Percentiles rank a stretch among this genome's conserved stretches.
These are phyloP conservation scores for Antitrichia curtipendula DNA, from an alignment of 225 moss, liverwort and hornwort species.

Conservation along the genomic window DNA sequence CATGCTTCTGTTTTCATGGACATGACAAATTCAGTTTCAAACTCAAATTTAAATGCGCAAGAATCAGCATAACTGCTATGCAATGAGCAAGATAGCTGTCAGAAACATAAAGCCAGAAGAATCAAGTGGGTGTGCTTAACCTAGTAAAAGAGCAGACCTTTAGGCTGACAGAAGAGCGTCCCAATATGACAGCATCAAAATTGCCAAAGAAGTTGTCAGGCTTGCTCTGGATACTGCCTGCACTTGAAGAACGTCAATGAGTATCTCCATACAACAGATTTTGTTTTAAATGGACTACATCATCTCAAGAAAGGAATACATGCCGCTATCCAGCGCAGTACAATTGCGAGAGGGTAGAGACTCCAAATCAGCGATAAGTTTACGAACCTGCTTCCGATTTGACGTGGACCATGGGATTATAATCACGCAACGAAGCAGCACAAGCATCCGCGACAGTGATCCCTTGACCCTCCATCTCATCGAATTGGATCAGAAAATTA, in stretches of 20 bases:
- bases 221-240: slow-evolving; percentile 73
- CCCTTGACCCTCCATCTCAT: slow-evolving; percentile 45
- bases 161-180: slow-evolving; percentile 41
- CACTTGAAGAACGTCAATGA: not conserved
- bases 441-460: slow-evolving; percentile 58
- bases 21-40: not conserved
- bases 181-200: slow-evolving; percentile 88
- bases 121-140: not conserved
- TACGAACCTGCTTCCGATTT: slow-evolving; percentile 58
- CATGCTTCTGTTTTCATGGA: slow-evolving; percentile 51
- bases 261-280: not conserved
- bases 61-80: not conserved
- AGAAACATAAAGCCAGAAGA: not conserved
- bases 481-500: slow-evolving; percentile 73
- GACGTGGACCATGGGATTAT: slow-evolving; percentile 93
- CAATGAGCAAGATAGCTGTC: not conserved
- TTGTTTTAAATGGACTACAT: not conserved
- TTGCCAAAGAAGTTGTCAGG: slow-evolving; percentile 57
- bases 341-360: not conserved
- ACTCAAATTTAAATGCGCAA: not conserved
- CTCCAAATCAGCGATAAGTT: not conserved
- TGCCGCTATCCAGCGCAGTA: not conserved
- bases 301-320: not conserved
- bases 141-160: slow-evolving; percentile 31
- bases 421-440: slow-evolving; percentile 74